A percentile compares a stretch with the other conserved stretches of the same genome.
Evolutionary conservation across 2,329 filamentous ascomycete genomes (phyloP).

Genomic region (Neonectria coccinea): DNA sequence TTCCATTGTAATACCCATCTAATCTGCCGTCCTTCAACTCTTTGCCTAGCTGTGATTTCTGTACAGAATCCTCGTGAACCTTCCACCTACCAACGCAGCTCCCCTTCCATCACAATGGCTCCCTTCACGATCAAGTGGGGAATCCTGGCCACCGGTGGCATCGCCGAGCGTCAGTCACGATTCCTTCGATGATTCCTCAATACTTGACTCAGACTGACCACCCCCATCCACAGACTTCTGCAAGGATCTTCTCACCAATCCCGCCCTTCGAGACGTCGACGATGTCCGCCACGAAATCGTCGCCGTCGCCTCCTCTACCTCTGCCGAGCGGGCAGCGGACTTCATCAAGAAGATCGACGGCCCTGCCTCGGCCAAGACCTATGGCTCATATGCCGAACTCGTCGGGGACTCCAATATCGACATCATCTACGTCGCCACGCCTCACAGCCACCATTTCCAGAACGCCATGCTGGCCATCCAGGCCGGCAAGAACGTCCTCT

Average conservation of each 20-base stretch:
- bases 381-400: conserved; percentile 85
- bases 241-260: conserved; percentile 82
- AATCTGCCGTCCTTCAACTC: neutral
- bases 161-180: conserved; percentile 65
- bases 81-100: neutral
- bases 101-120: conserved; percentile 33
- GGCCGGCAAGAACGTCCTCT: conserved; percentile 88
- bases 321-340: conserved; percentile 73
- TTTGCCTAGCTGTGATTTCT: neutral
- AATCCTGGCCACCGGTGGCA: conserved; percentile 71
- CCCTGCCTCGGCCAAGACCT: conserved; percentile 75
- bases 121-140: conserved; percentile 68
- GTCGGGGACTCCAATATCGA: conserved; percentile 83
- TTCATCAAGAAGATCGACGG: conserved; percentile 80
- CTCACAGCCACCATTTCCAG: conserved; percentile 93
- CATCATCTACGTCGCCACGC: conserved; percentile 89
- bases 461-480: conserved; percentile 87
- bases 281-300: conserved; percentile 83
- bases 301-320: conserved; percentile 84
- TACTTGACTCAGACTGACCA: conserved; percentile 8
- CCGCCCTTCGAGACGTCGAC: conserved; percentile 73
- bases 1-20: neutral
- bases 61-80: neutral
- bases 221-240: conserved; percentile 67
- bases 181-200: neutral